Evolutionary conservation across 2,329 filamentous ascomycete genomes (phyloP), one percentile per base, ranked within the genome.

Genomic region (Colletotrichum eleusines): DNA sequence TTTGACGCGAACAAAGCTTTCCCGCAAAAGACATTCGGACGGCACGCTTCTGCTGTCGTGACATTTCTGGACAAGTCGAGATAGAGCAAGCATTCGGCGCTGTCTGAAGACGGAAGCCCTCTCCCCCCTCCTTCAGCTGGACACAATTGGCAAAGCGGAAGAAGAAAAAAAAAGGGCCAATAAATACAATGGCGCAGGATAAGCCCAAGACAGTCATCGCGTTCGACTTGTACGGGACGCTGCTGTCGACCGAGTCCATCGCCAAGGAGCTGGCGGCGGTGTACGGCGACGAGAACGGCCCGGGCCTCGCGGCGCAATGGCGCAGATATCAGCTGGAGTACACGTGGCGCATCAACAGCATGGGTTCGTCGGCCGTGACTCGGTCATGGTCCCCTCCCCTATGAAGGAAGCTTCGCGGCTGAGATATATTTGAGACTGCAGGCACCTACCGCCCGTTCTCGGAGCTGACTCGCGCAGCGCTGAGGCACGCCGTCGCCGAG

Each of bases 141-240:
- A n/a, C n/a, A n/a, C 23, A 12, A 53, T n/a, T 23, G 8, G 12
- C 31, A 33, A 33, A n/a, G n/a, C 1, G 9, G 18, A 4, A 44
- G 16, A 9, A 44, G 3, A 26, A 9, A 40, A 28, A 53, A 7
- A 20, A 20, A 16, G 42, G 18, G 18, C 16, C 18, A 7, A 20
- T 18, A 18, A 9, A 18, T 14, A 23, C 1, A 16, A 70, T 71
- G 66, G 42, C 44, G 20, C 42, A 59, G 26, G 42, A 46, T 6
- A 58, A 42, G 72, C 55, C 72, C 75, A 81, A 79, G 54, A 81
- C 77, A 20, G 80, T 91, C 57, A 84, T 94, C 64, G 92, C 91
- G 1, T 94, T 95, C 73, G 92, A 95, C 76, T 84, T 93, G 2
- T 94, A 94, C 79, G 92, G 91, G 64, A 94, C 92, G 2, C 80